Evolutionary conservation across 352 stramenopile genomes (phyloP).

Genomic region (Phytophthora citrophthora): DNA sequence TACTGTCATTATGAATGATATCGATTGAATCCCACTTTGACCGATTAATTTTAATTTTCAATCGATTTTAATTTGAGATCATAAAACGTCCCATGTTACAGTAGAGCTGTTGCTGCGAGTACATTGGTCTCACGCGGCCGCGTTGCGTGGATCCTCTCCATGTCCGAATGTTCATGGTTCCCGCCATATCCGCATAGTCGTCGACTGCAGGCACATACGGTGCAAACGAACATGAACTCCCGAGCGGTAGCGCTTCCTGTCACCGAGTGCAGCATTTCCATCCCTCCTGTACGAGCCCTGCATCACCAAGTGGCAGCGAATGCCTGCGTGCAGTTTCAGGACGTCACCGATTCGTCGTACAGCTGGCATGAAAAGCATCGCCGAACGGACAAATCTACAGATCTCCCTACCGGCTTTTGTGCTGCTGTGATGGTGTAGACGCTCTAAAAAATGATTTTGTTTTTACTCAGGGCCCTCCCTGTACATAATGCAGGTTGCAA

Average conservation of each 20-base stretch:
- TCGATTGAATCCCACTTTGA: too few species aligned
- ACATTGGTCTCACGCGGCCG: not conserved
- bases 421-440: conserved; percentile 17
- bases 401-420: conserved; percentile 24
- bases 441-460: not conserved
- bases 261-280: conserved; percentile 16
- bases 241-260: conserved; percentile 10
- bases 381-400: conserved; percentile 16
- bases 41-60: too few species aligned
- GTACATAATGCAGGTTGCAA: not conserved
- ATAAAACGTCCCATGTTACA: not conserved
- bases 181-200: conserved; percentile 9
- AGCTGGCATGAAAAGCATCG: conserved; percentile 10
- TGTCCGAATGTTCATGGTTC: conserved; percentile 8
- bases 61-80: too few species aligned
- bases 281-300: conserved; percentile 11
- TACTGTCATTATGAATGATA: too few species aligned
- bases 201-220: conserved; percentile 16
- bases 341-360: conserved; percentile 13
- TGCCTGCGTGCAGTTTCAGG: conserved; percentile 11
- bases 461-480: conserved; percentile 2
- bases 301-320: conserved; percentile 18
- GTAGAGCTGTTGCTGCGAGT: too few species aligned
- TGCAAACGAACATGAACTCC: conserved; percentile 4
- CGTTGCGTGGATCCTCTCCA: conserved; percentile 15